Conservation (phyloP, 2,329 filamentous ascomycete genomes). For the Xylaria sp. region DNA sequence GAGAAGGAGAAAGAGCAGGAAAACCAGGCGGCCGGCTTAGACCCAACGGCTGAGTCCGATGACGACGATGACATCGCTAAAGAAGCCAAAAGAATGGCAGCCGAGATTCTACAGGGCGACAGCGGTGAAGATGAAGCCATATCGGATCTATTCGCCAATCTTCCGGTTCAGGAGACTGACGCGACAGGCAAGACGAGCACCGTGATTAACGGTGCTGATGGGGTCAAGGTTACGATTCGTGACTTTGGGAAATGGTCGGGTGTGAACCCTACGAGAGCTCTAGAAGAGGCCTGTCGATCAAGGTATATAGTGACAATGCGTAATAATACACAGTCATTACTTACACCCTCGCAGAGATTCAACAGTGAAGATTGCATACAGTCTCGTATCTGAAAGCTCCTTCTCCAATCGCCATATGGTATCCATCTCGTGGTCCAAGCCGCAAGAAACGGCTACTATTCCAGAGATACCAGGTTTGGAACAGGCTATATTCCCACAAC, state of each 20-base stretch:
- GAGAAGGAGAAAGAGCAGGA: conserved; percentile 50
- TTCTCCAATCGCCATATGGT: conserved; percentile 82
- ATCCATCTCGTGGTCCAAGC: conserved; percentile 81
- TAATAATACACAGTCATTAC: conserved; percentile 23
- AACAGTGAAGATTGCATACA: conserved; percentile 73
- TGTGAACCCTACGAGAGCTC: conserved; percentile 76
- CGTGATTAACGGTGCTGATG: conserved; percentile 63
- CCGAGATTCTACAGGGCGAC: conserved; percentile 67
- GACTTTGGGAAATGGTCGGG: conserved; percentile 89
- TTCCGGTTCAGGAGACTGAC: conserved; percentile 71
- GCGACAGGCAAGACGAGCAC: conserved; percentile 69
- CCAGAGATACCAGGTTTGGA: conserved; percentile 59
- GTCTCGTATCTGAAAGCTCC: conserved; percentile 75
- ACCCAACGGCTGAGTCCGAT: conserved; percentile 49
- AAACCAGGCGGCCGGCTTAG: conserved; percentile 46
- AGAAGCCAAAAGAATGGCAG: conserved; percentile 69
- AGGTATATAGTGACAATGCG: conserved; percentile 60
- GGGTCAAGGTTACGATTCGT: conserved; percentile 70
- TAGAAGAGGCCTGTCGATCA: conserved; percentile 90
- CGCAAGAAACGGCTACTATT: conserved; percentile 62
- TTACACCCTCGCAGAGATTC: conserved; percentile 68
- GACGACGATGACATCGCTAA: conserved; percentile 64
- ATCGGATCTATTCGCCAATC: conserved; percentile 67
- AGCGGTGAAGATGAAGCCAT: conserved; percentile 64
- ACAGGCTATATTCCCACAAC: conserved; percentile 58